Evolutionary conservation across 2,329 filamentous ascomycete genomes (phyloP).

Genomic region (Ascochyta clinopodiicola): DNA sequence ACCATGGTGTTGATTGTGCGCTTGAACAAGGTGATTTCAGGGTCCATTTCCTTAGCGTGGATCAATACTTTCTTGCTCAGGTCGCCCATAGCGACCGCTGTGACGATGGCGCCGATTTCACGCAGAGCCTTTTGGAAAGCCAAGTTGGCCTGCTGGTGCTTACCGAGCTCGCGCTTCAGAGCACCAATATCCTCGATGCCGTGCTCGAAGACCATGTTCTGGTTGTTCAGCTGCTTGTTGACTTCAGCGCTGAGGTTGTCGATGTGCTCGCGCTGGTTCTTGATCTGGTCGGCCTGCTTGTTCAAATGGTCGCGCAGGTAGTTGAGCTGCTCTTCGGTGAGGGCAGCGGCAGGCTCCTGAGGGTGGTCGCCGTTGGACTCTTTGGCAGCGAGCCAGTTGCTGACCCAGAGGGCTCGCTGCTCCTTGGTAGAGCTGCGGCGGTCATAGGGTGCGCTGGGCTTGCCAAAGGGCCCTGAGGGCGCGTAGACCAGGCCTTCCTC

Average conservation of each 20-base stretch:
- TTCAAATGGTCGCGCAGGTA: slow-evolving; percentile 89
- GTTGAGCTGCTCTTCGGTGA: slow-evolving; percentile 83
- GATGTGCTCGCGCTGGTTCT: slow-evolving; percentile 84
- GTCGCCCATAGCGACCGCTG: slow-evolving; percentile 92
- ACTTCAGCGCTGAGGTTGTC: slow-evolving; percentile 85
- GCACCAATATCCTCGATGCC: slow-evolving; percentile 85
- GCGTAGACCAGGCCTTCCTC: slow-evolving; percentile 62
- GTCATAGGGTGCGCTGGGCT: slow-evolving; percentile 35
- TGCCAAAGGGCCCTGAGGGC: slow-evolving; percentile 46
- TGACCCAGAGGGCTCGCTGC: slow-evolving; percentile 52
- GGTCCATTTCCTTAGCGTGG: slow-evolving; percentile 95
- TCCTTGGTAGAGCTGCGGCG: slow-evolving; percentile 47
- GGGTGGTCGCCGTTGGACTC: slow-evolving; percentile 57
- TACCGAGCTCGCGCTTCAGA: slow-evolving; percentile 90
- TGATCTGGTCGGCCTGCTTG: slow-evolving; percentile 90
- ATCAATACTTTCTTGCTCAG: slow-evolving; percentile 96
- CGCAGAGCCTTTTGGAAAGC: slow-evolving; percentile 97
- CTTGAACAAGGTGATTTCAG: slow-evolving; percentile 97
- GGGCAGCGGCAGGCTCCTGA: slow-evolving; percentile 58
- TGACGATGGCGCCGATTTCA: slow-evolving; percentile 97
- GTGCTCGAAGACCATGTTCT: slow-evolving; percentile 80
- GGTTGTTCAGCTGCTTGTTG: slow-evolving; percentile 81
- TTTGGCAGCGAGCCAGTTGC: slow-evolving; percentile 62
- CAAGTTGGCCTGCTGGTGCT: slow-evolving; percentile 97
- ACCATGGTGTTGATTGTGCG: slow-evolving; percentile 99